A percentile compares a stretch with the other conserved stretches of the same genome.
phyloP scores from a whole-genome alignment of 495 filamentous ascomycete species.

The Trichocladium uniseriatum region DNA sequence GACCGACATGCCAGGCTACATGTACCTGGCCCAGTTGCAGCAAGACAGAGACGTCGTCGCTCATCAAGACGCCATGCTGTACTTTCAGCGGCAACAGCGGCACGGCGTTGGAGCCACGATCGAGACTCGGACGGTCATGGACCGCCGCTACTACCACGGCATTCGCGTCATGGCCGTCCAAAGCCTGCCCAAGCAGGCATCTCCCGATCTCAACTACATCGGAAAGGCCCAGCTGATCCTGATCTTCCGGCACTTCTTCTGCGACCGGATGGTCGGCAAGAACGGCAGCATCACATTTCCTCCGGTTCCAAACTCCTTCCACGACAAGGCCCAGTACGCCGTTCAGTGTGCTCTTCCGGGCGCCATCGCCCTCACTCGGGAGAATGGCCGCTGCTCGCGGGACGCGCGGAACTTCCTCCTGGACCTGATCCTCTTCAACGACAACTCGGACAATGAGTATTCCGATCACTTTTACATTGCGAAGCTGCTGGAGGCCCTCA shows the following conservation, averaged over 20 bases:
- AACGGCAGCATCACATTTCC: conserved; percentile 47
- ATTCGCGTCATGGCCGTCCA: conserved; percentile 75
- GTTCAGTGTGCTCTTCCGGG: conserved; percentile 72
- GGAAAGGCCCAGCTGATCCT: conserved; percentile 76
- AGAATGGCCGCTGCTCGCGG: conserved; percentile 68
- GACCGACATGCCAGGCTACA: conserved; percentile 79
- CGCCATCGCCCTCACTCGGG: conserved; percentile 69
- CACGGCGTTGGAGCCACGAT: conserved; percentile 77
- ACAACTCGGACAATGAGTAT: conserved; percentile 79
- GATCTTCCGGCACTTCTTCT: conserved; percentile 82
- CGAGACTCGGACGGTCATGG: conserved; percentile 79
- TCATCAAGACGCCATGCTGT: conserved; percentile 65
- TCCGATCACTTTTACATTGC: conserved; percentile 85
- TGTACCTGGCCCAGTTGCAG: conserved; percentile 95
- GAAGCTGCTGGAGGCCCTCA: conserved; percentile 67
- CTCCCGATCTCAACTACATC: conserved; percentile 56
- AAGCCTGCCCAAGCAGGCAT: conserved; percentile 61
- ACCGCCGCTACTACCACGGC: conserved; percentile 84
- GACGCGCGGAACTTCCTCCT: conserved; percentile 69
- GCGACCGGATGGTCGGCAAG: conserved; percentile 42
- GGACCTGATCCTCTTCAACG: conserved; percentile 83
- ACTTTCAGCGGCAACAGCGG: conserved; percentile 30
- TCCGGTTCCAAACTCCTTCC: conserved; percentile 82
- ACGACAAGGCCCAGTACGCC: conserved; percentile 68
- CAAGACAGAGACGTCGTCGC: conserved; percentile 96